Evolutionary conservation across 805 yeast species (phyloP).

Genomic region (Maudiozyma barnettii): DNA sequence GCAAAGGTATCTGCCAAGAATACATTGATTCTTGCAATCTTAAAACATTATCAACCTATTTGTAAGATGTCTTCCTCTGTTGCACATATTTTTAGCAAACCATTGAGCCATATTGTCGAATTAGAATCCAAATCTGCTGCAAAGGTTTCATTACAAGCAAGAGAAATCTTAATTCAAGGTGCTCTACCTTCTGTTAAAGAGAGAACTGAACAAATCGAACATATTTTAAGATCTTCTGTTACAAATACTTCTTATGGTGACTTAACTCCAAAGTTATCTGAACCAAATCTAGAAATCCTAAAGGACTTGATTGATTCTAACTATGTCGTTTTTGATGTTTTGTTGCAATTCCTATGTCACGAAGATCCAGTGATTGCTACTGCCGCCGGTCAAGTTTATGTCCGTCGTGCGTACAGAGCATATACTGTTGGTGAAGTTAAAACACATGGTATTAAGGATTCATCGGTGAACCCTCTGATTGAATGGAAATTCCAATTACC

Average conservation of each 20-base stretch:
- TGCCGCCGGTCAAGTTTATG: slow-evolving; percentile 95
- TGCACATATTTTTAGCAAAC: slow-evolving; percentile 56
- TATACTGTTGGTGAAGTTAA: slow-evolving; percentile 74
- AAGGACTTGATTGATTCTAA: slow-evolving; percentile 93
- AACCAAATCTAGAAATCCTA: slow-evolving; percentile 71
- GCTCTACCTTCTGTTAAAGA: slow-evolving; percentile 93
- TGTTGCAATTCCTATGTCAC: slow-evolving; percentile 81
- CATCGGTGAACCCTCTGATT: slow-evolving; percentile 51
- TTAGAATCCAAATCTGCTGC: slow-evolving; percentile 85
- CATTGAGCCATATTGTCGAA: slow-evolving; percentile 73
- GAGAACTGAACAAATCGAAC: slow-evolving; percentile 95
- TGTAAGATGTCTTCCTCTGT: slow-evolving; percentile 64
- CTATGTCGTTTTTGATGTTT: slow-evolving; percentile 91
- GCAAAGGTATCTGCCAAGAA: slow-evolving; percentile 90
- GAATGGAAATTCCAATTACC: slow-evolving; percentile 89
- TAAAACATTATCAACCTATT: slow-evolving; percentile 71
- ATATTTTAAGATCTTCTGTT: slow-evolving; percentile 84
- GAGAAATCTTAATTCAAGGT: slow-evolving; percentile 94
- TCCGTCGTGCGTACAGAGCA: slow-evolving; percentile 94
- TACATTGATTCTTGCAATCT: slow-evolving; percentile 75
- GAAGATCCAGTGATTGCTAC: slow-evolving; percentile 80
- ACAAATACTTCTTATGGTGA: slow-evolving; percentile 87
- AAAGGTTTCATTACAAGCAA: slow-evolving; percentile 88
- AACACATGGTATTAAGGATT: slow-evolving; percentile 35
- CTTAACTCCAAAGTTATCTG: slow-evolving; percentile 60